Percentiles rank a stretch among this genome's conserved stretches.
These are phyloP conservation scores for Coemansia sp. DNA, from an alignment of 192 early-diverging fungal genomes.

Conservation along the genomic window DNA sequence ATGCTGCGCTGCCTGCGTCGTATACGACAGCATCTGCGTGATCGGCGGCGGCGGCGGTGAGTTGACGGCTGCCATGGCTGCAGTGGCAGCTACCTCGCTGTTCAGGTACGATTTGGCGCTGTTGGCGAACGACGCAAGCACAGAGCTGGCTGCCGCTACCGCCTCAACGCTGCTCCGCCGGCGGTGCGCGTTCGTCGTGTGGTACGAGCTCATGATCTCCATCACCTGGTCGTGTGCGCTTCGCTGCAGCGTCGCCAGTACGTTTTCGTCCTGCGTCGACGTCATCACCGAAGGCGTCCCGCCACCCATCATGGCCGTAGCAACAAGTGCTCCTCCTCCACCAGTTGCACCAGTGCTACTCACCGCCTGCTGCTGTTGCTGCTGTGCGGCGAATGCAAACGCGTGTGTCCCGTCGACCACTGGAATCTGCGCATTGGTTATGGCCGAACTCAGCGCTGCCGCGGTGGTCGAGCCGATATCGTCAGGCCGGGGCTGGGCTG, in stretches of 20 bases:
- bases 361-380: slow-evolving; percentile 9
- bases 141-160: slow-evolving; percentile 52
- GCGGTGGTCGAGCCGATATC: slow-evolving; percentile 24
- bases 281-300: slow-evolving; percentile 6
- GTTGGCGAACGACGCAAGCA: slow-evolving; percentile 50
- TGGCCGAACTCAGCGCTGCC: slow-evolving; percentile 29
- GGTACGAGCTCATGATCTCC: slow-evolving; percentile 51
- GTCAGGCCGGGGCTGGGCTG: neutral
- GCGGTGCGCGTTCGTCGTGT: slow-evolving; percentile 35
- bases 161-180: slow-evolving; percentile 54
- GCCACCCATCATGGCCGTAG: neutral
- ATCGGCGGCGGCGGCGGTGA: slow-evolving; percentile 13
- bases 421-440: slow-evolving; percentile 20
- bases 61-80: slow-evolving; percentile 18
- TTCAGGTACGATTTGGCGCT: slow-evolving; percentile 41
- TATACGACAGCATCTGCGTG: slow-evolving; percentile 15
- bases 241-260: slow-evolving; percentile 26
- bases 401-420: slow-evolving; percentile 1
- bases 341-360: neutral
- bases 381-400: slow-evolving; percentile 10
- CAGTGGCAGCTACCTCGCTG: slow-evolving; percentile 14
- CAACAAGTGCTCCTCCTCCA: neutral
- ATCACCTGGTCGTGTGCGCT: slow-evolving; percentile 42
- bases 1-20: slow-evolving; percentile 31
- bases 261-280: slow-evolving; percentile 1